phyloP scores from a whole-genome alignment of 164 flowering plant genomes.

The Liriodendron chinense region DNA sequence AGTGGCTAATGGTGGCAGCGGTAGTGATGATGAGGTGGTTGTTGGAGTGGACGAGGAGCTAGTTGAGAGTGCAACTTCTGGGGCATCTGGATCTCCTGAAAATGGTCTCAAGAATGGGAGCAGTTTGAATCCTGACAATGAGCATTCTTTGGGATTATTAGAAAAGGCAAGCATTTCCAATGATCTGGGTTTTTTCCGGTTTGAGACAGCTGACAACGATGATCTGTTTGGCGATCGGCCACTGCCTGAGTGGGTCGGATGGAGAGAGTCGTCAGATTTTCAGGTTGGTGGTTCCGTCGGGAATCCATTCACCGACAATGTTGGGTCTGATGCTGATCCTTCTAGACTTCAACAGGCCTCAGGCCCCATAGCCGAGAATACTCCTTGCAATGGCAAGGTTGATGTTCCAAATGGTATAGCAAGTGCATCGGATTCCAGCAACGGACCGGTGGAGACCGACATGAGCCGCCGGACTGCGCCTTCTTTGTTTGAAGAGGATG shows the following conservation, averaged over 20 bases:
- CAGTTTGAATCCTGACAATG: constrained; percentile 18
- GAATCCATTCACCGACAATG: constrained; percentile 55
- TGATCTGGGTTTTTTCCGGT: constrained; percentile 41
- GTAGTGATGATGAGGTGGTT: constrained; percentile 90
- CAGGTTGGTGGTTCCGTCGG: constrained; percentile 55
- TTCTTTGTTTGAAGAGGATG: constrained; percentile 81
- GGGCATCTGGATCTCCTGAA: constrained; percentile 37
- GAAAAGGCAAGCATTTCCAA: constrained; percentile 30
- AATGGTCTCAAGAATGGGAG: constrained; percentile 25
- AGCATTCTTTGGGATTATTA: not conserved
- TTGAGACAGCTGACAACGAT: constrained; percentile 38
- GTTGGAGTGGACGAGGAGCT: constrained; percentile 82
- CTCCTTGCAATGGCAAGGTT: constrained; percentile 35
- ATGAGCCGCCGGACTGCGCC: constrained; percentile 40
- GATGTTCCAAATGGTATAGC: constrained; percentile 45
- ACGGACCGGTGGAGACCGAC: constrained; percentile 27
- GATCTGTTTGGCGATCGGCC: constrained; percentile 55
- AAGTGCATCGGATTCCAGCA: constrained; percentile 27
- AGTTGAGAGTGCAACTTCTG: constrained; percentile 37
- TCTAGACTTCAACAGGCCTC: constrained; percentile 21
- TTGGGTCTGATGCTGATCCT: constrained; percentile 12
- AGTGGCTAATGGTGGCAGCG: constrained; percentile 47
- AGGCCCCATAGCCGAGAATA: constrained; percentile 7
- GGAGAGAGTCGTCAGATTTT: constrained; percentile 60
- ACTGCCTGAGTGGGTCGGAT: constrained; percentile 75